Evolutionary conservation across 768 basidiomycete genomes (phyloP).

Genomic region (Podaxis sp.): DNA sequence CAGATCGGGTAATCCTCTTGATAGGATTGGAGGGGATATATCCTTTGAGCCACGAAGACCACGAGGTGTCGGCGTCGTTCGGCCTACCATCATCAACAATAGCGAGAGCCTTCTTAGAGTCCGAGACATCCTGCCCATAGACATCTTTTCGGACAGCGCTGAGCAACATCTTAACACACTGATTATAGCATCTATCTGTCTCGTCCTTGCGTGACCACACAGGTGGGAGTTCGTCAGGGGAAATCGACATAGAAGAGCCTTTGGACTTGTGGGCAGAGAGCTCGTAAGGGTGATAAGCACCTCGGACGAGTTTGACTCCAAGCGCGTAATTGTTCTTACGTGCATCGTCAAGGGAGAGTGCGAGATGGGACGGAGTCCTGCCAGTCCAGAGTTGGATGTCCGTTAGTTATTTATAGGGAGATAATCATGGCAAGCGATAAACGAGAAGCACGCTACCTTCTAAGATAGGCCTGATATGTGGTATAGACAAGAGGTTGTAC

Average conservation of each 20-base stretch:
- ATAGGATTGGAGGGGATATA: constrained; percentile 9
- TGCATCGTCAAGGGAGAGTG: constrained; percentile 65
- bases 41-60: constrained; percentile 10
- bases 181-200: constrained; percentile 75
- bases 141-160: constrained; percentile 55
- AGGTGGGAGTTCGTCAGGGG: constrained; percentile 57
- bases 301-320: constrained; percentile 91
- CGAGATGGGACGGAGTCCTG: constrained; percentile 72
- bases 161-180: constrained; percentile 58
- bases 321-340: constrained; percentile 66
- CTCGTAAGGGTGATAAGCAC: constrained; percentile 88
- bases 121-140: constrained; percentile 1
- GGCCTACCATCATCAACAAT: not conserved
- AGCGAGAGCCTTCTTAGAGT: not conserved
- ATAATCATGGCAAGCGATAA: not conserved
- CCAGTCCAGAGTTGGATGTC: not conserved
- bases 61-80: constrained; percentile 12
- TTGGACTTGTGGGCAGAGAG: constrained; percentile 43
- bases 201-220: constrained; percentile 69
- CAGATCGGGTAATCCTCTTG: not conserved
- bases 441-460: constrained; percentile 43
- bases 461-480: constrained; percentile 89
- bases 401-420: constrained; percentile 4
- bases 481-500: constrained; percentile 73
- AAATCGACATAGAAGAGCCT: constrained; percentile 44